phyloP scores from a whole-genome alignment of 2,329 filamentous ascomycete genomes.

The Scedosporium boydii region DNA sequence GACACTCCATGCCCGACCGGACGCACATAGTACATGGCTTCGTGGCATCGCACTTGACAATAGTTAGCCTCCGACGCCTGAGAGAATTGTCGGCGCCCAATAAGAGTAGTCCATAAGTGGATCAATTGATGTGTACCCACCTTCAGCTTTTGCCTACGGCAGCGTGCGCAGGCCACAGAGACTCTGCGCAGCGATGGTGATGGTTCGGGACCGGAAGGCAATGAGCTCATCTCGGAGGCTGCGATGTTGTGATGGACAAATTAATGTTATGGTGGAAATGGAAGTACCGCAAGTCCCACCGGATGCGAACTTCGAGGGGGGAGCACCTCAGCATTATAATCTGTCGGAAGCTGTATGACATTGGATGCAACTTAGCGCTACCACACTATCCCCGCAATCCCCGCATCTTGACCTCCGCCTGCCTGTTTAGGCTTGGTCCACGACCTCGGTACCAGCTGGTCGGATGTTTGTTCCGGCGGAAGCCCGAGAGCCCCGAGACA shows the following conservation, averaged over 20 bases:
- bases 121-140: background rate
- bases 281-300: background rate
- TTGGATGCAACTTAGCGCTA: background rate
- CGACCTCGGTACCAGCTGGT: background rate
- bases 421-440: background rate
- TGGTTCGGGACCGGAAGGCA: constrained; percentile 1
- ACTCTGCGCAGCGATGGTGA: constrained; percentile 2
- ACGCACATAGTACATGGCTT: constrained; percentile 9
- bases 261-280: background rate
- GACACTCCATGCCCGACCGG: constrained; percentile 7
- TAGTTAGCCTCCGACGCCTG: background rate
- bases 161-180: constrained; percentile 7
- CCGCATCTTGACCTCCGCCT: background rate
- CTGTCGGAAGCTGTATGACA: background rate
- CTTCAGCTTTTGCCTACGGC: constrained; percentile 9
- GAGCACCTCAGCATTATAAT: background rate
- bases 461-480: constrained; percentile 5
- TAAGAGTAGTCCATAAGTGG: background rate
- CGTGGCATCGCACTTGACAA: constrained; percentile 7
- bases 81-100: background rate
- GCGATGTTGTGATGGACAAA: background rate
- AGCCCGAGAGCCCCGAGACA: background rate
- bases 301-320: background rate
- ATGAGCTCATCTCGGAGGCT: background rate
- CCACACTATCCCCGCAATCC: background rate